These are phyloP conservation scores for Candida broadrunensis DNA, from an alignment of 805 yeast genomes.

Conservation along the genomic window DNA sequence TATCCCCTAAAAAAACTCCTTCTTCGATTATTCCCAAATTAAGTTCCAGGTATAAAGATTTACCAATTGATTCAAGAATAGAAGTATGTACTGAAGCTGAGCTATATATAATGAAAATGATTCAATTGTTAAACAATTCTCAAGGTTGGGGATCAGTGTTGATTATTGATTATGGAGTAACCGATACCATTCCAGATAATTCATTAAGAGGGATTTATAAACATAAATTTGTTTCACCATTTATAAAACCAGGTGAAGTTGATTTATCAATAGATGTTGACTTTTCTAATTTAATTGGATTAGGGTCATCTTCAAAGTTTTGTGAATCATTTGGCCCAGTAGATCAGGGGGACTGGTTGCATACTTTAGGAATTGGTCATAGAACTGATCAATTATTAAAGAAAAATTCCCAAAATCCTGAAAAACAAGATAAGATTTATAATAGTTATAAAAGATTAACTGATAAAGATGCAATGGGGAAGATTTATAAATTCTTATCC, in stretches of 20 bases:
- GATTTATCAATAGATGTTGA: constrained; percentile 86
- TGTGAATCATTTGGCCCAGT: constrained; percentile 50
- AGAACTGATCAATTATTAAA: constrained; percentile 60
- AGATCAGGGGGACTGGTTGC: constrained; percentile 79
- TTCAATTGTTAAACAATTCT: constrained; percentile 40
- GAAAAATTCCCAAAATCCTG: constrained; percentile 33
- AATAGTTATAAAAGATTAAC: constrained; percentile 62
- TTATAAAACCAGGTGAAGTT: constrained; percentile 71
- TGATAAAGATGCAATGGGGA: constrained; percentile 71
- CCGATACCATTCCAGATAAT: constrained; percentile 60
- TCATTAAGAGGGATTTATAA: constrained; percentile 70
- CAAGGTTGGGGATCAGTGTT: constrained; percentile 59
- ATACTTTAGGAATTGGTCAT: constrained; percentile 70
- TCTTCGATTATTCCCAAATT: constrained; percentile 55
- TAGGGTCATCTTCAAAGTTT: constrained; percentile 4
- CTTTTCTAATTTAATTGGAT: constrained; percentile 51
- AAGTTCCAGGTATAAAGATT: constrained; percentile 46
- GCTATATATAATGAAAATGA: constrained; percentile 52
- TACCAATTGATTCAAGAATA: constrained; percentile 55
- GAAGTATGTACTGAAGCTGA: constrained; percentile 78
- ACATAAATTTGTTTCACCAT: constrained; percentile 75
- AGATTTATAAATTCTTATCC: constrained; percentile 68
- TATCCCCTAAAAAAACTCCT: constrained; percentile 60
- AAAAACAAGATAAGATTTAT: constrained; percentile 50
- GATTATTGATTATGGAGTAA: constrained; percentile 76